phyloP scores from a whole-genome alignment of 805 yeast genomes.

The Cyberlindnera xishuangbannaensis region DNA sequence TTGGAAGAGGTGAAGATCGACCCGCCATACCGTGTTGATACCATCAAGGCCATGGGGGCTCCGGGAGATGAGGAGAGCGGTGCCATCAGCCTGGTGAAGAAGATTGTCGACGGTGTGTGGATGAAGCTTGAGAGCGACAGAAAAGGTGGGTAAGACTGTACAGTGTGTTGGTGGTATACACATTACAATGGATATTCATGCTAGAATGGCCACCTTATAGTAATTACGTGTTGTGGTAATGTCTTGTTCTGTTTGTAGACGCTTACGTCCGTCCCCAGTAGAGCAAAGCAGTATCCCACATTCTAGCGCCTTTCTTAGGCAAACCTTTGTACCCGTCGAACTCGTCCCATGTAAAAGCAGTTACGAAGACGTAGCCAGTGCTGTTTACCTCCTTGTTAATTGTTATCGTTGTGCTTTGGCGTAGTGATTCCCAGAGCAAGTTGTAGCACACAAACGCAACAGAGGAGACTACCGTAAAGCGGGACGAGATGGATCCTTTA shows the following conservation, averaged over 20 bases:
- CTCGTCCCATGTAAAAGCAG: slow-evolving; percentile 35
- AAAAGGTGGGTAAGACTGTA: slow-evolving; percentile 44
- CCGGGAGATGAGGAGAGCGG: slow-evolving; percentile 12
- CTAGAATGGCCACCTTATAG: no score
- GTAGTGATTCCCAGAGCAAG: slow-evolving; percentile 32
- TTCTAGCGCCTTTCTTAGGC: slow-evolving; percentile 43
- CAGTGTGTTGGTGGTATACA: neutral
- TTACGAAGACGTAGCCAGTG: neutral
- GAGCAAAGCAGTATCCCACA: no score
- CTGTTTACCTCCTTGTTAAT: neutral
- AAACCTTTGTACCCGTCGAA: slow-evolving; percentile 70
- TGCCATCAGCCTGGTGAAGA: slow-evolving; percentile 37
- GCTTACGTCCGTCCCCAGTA: no score
- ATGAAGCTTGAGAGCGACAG: slow-evolving; percentile 35
- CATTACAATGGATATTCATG: no score
- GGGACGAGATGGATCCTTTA: neutral
- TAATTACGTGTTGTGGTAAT: no score
- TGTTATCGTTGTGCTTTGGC: neutral
- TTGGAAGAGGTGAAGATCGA: slow-evolving; percentile 40
- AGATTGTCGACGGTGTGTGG: slow-evolving; percentile 48
- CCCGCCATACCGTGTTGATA: slow-evolving; percentile 36
- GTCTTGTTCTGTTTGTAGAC: no score
- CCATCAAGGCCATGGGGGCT: slow-evolving; percentile 12
- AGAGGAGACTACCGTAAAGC: slow-evolving; percentile 4
- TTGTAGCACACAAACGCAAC: slow-evolving; percentile 39